A percentile compares a stretch with the other conserved stretches of the same genome.
These are phyloP conservation scores for Paramecium sonneborni DNA, from an alignment of 73 alveolate species.

Conservation along the genomic window DNA sequence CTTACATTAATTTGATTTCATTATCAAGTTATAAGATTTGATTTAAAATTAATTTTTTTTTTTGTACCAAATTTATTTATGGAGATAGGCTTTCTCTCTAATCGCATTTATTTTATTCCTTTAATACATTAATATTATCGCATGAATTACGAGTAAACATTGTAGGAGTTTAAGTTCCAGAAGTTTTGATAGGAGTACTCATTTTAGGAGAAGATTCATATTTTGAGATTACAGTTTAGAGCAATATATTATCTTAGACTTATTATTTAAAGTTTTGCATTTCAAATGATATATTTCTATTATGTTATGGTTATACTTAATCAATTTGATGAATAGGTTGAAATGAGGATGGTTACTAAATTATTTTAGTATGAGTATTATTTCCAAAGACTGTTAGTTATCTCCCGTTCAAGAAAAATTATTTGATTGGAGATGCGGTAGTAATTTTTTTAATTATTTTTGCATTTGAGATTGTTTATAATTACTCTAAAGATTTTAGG, in stretches of 20 bases:
- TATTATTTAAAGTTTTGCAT: neutral
- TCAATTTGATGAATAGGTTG: neutral
- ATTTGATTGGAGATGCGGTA: neutral
- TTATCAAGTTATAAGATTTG: conserved; percentile 24
- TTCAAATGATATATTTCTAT: neutral
- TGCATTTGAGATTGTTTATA: neutral
- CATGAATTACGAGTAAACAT: neutral
- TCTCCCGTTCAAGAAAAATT: neutral
- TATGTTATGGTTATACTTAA: neutral
- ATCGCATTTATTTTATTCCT: neutral
- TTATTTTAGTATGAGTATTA: neutral
- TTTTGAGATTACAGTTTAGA: neutral
- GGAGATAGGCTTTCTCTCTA: neutral
- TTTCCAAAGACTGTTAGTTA: neutral
- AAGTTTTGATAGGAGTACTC: neutral
- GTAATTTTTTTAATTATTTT: conserved; percentile 30
- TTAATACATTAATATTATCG: neutral
- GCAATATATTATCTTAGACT: neutral
- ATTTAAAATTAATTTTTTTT: conserved; percentile 39
- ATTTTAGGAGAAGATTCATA: neutral
- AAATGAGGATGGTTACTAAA: neutral
- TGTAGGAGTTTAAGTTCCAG: neutral
- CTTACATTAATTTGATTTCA: conserved; percentile 26
- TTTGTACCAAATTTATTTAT: neutral
- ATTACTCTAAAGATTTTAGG: conserved; percentile 25